Evolutionary conservation across 441 rosid genomes (phyloP), one percentile per base, ranked within the genome.

Genomic region (Aleurites moluccanus): DNA sequence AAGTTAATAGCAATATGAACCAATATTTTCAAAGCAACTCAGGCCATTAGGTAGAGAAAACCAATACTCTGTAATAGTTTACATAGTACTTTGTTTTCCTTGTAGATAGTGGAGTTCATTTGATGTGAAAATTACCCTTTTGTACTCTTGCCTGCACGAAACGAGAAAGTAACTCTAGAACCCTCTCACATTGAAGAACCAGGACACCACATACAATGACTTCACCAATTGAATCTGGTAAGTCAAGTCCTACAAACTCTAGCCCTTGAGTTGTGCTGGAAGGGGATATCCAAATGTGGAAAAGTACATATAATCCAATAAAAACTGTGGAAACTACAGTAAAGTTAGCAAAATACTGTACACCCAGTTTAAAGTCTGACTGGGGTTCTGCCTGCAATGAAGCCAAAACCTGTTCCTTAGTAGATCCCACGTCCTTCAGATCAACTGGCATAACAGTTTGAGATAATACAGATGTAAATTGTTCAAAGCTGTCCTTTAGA

Each of bases 191-290:
- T 75, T 91, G 99, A 82, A 95, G 98, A 80, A 90, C 94, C 67
- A 95, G 82, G 67, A 91, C 80, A 73, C 92, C 91, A 69, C 96
- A 84, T 70, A 91, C 96, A 81, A 95, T 85, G 62, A 95, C 82
- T 81, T 95, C 98, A 72, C 98, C 98, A 67, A 93, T 38, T 38
- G 99, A 95, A 85, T 95, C 99, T n/a, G 98, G 99, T 69, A 95
- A 81, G 79, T 95, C 99, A 77, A 95, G 92, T 81, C 98, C 97
- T 66, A 84, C 86, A 87, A 95, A 93, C 82, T 93, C 99, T 50
- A 95, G 90, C 75, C 99, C 99, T 81, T 91, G 92, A 80, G 91
- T 82, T 69, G 87, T 33, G 77, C 86, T 87, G 33, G 96, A 88
- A 72, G 82, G 75, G 20, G 88, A 86, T 30, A 90, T 73, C 88